Percentiles rank a stretch among this genome's conserved stretches.
Conservation (phyloP, 2,329 filamentous ascomycete genomes). For the Cladorrhinum sp. region DNA sequence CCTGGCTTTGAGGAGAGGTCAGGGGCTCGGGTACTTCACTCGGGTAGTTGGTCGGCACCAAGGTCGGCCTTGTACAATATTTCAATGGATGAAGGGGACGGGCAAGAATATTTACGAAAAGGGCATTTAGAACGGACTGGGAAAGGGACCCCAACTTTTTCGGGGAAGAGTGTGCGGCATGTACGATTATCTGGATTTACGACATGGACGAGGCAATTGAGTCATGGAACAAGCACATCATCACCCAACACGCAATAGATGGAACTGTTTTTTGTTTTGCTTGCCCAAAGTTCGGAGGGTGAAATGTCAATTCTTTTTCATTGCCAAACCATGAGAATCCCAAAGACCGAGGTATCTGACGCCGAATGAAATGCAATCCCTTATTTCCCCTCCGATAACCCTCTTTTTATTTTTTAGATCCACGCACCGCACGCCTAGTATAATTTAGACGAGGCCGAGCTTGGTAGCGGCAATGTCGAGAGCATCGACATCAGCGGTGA, state of each 20-base stretch:
- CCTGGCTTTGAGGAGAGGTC: background rate
- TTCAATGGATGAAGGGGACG: background rate
- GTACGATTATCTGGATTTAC: background rate
- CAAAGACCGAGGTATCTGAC: slow-evolving; percentile 32
- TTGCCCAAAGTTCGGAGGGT: slow-evolving; percentile 23
- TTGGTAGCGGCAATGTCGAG: slow-evolving; percentile 99
- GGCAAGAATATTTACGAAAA: background rate
- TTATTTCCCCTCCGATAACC: slow-evolving; percentile 26
- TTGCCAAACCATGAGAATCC: slow-evolving; percentile 29
- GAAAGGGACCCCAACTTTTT: too few relatives aligned
- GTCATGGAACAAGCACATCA: background rate
- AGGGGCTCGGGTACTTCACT: too few relatives aligned
- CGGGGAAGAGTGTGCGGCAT: background rate
- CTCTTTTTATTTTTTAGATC: slow-evolving; percentile 22
- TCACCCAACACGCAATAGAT: background rate
- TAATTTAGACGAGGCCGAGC: slow-evolving; percentile 90
- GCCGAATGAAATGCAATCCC: slow-evolving; percentile 30
- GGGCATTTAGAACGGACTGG: background rate
- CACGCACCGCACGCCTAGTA: slow-evolving; percentile 23
- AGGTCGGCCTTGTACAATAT: slow-evolving; percentile 7
- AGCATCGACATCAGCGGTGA: slow-evolving; percentile 95
- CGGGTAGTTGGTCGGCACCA: background rate
- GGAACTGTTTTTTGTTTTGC: slow-evolving; percentile 9
- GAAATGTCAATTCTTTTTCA: slow-evolving; percentile 29
- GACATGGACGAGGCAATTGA: too few relatives aligned